Conservation (phyloP, 495 filamentous ascomycete species). For the Podospora fimiseda region DNA sequence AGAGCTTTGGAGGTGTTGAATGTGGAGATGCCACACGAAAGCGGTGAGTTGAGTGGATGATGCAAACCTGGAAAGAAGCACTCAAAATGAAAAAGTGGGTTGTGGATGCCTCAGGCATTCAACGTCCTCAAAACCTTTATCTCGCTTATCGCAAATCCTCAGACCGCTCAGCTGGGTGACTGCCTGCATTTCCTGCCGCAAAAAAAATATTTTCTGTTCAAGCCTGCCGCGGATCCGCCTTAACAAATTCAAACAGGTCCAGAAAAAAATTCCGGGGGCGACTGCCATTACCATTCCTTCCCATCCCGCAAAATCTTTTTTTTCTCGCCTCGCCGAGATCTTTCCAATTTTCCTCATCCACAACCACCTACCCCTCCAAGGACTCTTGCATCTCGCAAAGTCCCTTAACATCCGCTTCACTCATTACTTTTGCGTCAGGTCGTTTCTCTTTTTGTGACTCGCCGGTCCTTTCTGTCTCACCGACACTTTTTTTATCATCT, state of each 20-base stretch:
- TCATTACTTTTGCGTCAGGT: conserved; percentile 9
- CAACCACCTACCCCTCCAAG: background rate
- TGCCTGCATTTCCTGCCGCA: conserved; percentile 5
- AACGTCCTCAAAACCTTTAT: background rate
- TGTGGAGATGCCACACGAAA: too few species aligned
- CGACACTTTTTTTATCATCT: too few species aligned
- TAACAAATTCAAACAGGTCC: background rate
- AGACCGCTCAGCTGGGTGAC: background rate
- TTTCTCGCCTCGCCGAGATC: conserved; percentile 9
- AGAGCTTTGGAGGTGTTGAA: too few species aligned
- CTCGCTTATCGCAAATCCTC: conserved; percentile 3
- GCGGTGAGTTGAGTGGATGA: background rate
- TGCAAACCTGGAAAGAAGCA: background rate
- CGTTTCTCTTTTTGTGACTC: background rate
- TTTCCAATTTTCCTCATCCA: conserved; percentile 1
- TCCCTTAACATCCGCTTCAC: background rate
- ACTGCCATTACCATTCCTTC: conserved; percentile 8
- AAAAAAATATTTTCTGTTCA: conserved; percentile 11
- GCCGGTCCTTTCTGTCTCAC: background rate
- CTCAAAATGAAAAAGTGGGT: too few species aligned
- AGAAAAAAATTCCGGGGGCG: conserved; percentile 9
- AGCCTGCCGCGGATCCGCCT: background rate
- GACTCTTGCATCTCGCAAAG: conserved; percentile 8
- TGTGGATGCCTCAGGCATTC: conserved; percentile 5
- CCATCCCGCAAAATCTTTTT: conserved; percentile 10